Conservation (phyloP, 768 basidiomycete genomes). For the Hypholoma sublateritium region DNA sequence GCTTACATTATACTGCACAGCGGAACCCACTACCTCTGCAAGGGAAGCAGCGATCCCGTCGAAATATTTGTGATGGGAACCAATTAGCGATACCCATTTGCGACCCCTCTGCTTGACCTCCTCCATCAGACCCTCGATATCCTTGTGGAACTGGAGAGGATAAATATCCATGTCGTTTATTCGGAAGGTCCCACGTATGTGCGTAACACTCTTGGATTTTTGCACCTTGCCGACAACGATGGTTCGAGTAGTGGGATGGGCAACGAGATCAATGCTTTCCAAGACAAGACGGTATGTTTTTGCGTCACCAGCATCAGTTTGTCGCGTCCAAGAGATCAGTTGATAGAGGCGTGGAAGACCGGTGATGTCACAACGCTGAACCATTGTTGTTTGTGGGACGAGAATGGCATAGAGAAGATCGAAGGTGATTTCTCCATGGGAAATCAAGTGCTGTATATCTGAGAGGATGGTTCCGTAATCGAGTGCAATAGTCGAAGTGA, state of each 20-base stretch:
- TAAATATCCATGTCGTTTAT: constrained; percentile 51
- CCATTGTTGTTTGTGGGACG: constrained; percentile 52
- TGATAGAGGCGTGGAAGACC: constrained; percentile 51
- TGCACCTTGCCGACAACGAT: constrained; percentile 40
- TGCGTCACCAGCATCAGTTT: constrained; percentile 25
- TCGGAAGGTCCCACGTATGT: constrained; percentile 49
- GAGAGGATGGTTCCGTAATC: constrained; percentile 51
- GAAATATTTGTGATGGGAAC: constrained; percentile 57
- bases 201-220: constrained; percentile 37
- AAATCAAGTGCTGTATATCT: constrained; percentile 44
- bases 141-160: constrained; percentile 51
- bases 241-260: constrained; percentile 31
- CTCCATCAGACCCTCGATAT: constrained; percentile 37
- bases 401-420: constrained; percentile 56
- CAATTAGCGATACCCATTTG: constrained; percentile 55
- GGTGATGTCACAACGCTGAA: constrained; percentile 52
- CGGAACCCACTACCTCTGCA: constrained; percentile 26
- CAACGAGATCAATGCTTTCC: constrained; percentile 53
- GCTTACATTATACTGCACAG: constrained; percentile 50
- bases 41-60: constrained; percentile 44
- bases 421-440: constrained; percentile 59
- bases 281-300: constrained; percentile 43
- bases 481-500: constrained; percentile 46
- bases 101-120: constrained; percentile 45
- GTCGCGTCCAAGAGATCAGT: constrained; percentile 39